Conservation (phyloP, 2,329 filamentous ascomycete genomes). For the Hymenoscyphus repandus region DNA sequence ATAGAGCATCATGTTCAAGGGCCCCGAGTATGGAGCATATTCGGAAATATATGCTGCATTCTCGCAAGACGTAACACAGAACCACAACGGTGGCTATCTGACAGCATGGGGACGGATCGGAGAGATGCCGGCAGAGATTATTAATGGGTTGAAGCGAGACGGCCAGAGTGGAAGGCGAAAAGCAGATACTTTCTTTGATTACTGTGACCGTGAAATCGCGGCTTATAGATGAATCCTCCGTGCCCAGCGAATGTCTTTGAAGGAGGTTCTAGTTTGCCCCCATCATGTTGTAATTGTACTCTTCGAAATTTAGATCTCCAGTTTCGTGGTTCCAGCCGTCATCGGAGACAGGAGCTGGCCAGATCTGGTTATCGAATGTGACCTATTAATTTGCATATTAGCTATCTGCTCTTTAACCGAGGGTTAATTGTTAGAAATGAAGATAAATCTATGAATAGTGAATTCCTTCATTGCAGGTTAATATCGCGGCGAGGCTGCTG, state of each 20-base stretch:
- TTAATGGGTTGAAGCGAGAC: constrained; percentile 20
- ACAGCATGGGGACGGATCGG: constrained; percentile 38
- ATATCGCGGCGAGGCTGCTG: too few species aligned
- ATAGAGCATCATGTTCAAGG: constrained; percentile 25
- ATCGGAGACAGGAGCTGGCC: not conserved
- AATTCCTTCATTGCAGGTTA: too few species aligned
- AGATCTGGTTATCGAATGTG: constrained; percentile 7
- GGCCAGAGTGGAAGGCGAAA: constrained; percentile 27
- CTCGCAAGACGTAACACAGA: constrained; percentile 28
- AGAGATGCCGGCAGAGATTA: constrained; percentile 16
- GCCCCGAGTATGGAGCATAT: constrained; percentile 32
- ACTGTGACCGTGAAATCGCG: constrained; percentile 30
- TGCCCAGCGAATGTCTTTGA: too few species aligned
- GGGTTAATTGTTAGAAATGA: too few species aligned
- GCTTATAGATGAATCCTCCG: not conserved
- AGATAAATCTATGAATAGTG: too few species aligned
- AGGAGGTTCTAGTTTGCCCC: not conserved
- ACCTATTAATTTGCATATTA: not conserved
- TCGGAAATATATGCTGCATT: constrained; percentile 35
- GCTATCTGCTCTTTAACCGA: not conserved
- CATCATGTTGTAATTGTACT: not conserved
- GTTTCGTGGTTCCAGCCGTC: not conserved
- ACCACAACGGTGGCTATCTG: constrained; percentile 35
- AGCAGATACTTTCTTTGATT: constrained; percentile 33
- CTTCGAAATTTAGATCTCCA: not conserved